phyloP scores from a whole-genome alignment of 2,329 filamentous ascomycete species.

The Exserohilum rostratum region DNA sequence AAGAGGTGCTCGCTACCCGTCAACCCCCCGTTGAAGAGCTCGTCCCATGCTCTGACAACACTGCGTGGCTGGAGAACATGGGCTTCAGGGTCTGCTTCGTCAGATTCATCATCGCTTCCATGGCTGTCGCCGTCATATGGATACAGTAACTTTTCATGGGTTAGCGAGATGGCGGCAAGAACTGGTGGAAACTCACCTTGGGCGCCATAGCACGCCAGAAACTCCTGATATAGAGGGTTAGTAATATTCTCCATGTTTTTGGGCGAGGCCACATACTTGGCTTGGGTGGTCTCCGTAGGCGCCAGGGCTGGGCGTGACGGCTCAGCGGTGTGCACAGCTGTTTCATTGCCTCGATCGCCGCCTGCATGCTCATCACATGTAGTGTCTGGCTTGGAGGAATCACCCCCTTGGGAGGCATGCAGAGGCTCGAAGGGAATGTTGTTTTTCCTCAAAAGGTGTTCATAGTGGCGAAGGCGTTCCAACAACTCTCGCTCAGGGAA shows the following conservation, averaged over 20 bases:
- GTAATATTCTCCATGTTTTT: background rate
- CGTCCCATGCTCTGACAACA: conserved; percentile 56
- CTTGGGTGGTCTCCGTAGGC: background rate
- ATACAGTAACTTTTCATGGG: conserved; percentile 2
- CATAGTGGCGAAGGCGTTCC: conserved; percentile 72
- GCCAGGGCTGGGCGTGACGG: background rate
- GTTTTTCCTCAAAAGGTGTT: conserved; percentile 68
- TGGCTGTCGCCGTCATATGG: conserved; percentile 1
- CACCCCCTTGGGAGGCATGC: conserved; percentile 36
- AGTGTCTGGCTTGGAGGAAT: conserved; percentile 11
- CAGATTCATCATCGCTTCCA: conserved; percentile 2
- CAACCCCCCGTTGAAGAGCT: conserved; percentile 24
- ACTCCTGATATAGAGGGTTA: conserved; percentile 20
- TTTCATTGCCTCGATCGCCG: background rate
- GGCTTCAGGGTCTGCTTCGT: conserved; percentile 13
- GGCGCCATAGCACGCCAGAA: conserved; percentile 35
- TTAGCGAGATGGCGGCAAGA: background rate
- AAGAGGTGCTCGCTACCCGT: conserved; percentile 58
- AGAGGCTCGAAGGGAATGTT: conserved; percentile 73
- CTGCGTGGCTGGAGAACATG: conserved; percentile 16
- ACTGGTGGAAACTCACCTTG: conserved; percentile 4
- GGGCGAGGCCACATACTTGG: conserved; percentile 4
- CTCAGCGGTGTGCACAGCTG: background rate
- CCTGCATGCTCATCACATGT: background rate
- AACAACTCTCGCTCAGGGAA: conserved; percentile 74